Evolutionary conservation across 257 asterid genomes (phyloP).

Genomic region (Handroanthus guayacan): DNA sequence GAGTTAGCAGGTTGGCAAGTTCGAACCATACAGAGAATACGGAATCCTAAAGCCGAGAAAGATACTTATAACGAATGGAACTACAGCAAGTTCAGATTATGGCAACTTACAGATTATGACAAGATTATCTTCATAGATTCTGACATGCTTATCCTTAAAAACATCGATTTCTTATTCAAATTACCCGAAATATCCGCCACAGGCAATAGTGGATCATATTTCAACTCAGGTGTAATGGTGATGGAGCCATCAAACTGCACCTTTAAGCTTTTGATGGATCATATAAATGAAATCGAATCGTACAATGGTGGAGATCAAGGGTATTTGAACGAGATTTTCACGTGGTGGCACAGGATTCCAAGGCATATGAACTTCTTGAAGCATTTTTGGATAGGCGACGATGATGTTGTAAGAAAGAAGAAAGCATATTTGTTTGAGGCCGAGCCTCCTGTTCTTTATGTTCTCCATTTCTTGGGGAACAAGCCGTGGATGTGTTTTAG

Average conservation of each 20-base stretch:
- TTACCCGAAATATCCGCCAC: constrained; percentile 89
- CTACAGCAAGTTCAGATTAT: constrained; percentile 87
- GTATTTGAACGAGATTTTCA: constrained; percentile 72
- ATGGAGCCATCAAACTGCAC: constrained; percentile 92
- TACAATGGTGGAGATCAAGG: constrained; percentile 97
- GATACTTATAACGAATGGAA: constrained; percentile 92
- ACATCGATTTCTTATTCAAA: constrained; percentile 71
- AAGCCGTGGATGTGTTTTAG: constrained; percentile 90
- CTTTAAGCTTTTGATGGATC: constrained; percentile 70
- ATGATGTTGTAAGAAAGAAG: constrained; percentile 47
- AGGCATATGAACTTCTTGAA: constrained; percentile 71
- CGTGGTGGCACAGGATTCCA: constrained; percentile 95
- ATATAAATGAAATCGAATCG: constrained; percentile 65
- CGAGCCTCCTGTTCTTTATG: constrained; percentile 72
- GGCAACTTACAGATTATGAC: constrained; percentile 90
- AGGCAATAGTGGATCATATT: constrained; percentile 66
- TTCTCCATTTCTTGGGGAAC: constrained; percentile 75
- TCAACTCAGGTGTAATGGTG: constrained; percentile 92
- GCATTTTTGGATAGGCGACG: constrained; percentile 79
- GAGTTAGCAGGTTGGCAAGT: constrained; percentile 82
- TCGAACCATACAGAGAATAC: constrained; percentile 67
- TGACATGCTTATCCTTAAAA: constrained; percentile 67
- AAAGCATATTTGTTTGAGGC: constrained; percentile 60
- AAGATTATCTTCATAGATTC: constrained; percentile 85
- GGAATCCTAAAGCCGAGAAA: constrained; percentile 85